Evolutionary conservation across 768 basidiomycete genomes (phyloP), one percentile per base, ranked within the genome.

Genomic region (Strobilomyces dryophilus): DNA sequence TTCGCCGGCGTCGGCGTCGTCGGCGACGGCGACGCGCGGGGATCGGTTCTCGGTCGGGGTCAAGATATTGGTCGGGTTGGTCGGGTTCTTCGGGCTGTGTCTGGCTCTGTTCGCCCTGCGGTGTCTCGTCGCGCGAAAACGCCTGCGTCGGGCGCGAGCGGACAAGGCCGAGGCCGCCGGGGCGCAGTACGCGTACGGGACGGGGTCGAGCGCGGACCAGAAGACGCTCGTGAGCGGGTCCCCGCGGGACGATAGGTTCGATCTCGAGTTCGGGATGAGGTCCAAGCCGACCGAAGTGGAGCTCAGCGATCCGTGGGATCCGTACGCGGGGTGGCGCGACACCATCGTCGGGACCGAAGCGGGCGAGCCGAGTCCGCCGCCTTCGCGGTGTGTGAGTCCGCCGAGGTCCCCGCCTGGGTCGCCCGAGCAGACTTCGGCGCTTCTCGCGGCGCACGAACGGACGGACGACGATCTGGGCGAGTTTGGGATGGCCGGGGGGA

Each of bases 71-170:
- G 71, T 89, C 32, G 80, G 76, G 3, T 71, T 90, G 10, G 53
- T 79, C 0, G 74, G 78, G 1, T 82, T 89, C 69, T 77, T 89
- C 49, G 81, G 59, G 12, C 62, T 85, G 2, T 85, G 82, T 49
- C 60, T 76, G 12, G 58, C 63, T 5, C 67, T 88, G 24, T 89
- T 89, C 58, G 74, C 67, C 1, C 14, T 79, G 39, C 71, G 86
- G 34, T 87, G 79, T 75, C 68, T 79, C 49, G 31, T 80, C 42
- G 66, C 72, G 21, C 71, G 78, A 47, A 71, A 76, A 51, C 62
- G 68, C 53, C 74, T 67, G 55, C 58, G 63, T 21, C 56, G 51
- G 17, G 39, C 57, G 43, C 40, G 52, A 42, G 47, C 51, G 26
- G 55, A 59, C 35, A 55, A 49, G 45, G 34, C 46, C 21, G 39